These are phyloP conservation scores for Eurotiales sp. DNA, from an alignment of 2,329 filamentous ascomycete genomes.

Conservation along the genomic window DNA sequence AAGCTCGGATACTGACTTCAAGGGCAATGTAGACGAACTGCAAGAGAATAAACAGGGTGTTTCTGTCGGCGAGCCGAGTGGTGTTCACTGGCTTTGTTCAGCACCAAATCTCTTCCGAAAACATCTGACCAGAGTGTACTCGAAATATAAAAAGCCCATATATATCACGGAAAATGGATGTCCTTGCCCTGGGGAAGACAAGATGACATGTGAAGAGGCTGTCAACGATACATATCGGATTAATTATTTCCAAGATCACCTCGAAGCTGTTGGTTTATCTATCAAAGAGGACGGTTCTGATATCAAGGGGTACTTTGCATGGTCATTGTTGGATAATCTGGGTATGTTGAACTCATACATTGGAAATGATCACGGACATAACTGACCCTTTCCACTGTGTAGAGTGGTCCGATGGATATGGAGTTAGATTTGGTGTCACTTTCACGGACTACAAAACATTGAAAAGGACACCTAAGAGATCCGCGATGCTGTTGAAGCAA, in stretches of 20 bases:
- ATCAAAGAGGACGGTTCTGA: slow-evolving; percentile 21
- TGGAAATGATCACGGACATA: too few relatives aligned
- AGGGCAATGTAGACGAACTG: slow-evolving; percentile 22
- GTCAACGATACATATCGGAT: slow-evolving; percentile 37
- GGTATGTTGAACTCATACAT: slow-evolving; percentile 23
- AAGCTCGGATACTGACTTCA: slow-evolving; percentile 21
- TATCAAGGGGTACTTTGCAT: slow-evolving; percentile 31
- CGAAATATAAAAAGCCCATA: slow-evolving; percentile 22
- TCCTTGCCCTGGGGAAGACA: slow-evolving; percentile 30
- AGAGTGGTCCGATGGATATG: slow-evolving; percentile 29
- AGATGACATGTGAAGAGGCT: slow-evolving; percentile 33
- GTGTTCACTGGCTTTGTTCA: slow-evolving; percentile 5
- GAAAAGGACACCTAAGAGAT: slow-evolving; percentile 25
- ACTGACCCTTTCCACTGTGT: slow-evolving; percentile 4
- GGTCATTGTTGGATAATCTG: slow-evolving; percentile 31
- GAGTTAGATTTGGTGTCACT: slow-evolving; percentile 25
- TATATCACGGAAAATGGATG: slow-evolving; percentile 30
- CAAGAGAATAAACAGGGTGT: slow-evolving; percentile 21
- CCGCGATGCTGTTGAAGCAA: slow-evolving; percentile 20
- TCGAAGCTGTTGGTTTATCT: slow-evolving; percentile 35
- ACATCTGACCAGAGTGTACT: slow-evolving; percentile 22
- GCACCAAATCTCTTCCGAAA: slow-evolving; percentile 22
- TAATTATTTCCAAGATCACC: slow-evolving; percentile 36
- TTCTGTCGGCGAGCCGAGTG: slow-evolving; percentile 22
- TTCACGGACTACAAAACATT: slow-evolving; percentile 26